Conservation (phyloP, 352 stramenopile genomes). For the Globisporangium barbulae region DNA sequence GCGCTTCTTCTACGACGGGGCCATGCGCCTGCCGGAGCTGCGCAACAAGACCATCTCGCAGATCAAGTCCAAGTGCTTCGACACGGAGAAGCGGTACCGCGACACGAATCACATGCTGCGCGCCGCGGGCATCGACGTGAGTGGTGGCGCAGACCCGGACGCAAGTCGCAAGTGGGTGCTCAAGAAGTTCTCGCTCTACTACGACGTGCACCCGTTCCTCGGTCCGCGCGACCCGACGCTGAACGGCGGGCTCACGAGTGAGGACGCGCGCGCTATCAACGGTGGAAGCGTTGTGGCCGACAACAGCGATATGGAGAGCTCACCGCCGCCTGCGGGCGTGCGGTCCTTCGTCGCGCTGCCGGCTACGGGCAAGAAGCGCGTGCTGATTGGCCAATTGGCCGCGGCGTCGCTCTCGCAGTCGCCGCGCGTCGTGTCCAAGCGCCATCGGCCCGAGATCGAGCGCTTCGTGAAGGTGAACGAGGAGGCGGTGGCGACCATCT, state of each 20-base stretch:
- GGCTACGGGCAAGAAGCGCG: slow-evolving; percentile 14
- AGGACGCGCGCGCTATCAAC: neutral
- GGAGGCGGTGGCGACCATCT: neutral
- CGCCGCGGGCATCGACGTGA: slow-evolving; percentile 2
- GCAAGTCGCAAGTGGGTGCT: slow-evolving; percentile 8
- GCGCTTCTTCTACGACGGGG: slow-evolving; percentile 19
- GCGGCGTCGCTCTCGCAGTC: slow-evolving; percentile 6
- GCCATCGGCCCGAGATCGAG: slow-evolving; percentile 17
- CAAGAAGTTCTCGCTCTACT: slow-evolving; percentile 23
- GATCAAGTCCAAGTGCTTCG: slow-evolving; percentile 23
- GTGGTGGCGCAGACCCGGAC: neutral
- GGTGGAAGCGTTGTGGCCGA: neutral
- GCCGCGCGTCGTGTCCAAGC: slow-evolving; percentile 9
- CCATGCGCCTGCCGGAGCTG: slow-evolving; percentile 14
- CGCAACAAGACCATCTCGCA: slow-evolving; percentile 14
- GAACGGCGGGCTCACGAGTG: neutral
- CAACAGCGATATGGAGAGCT: neutral
- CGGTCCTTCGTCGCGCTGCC: neutral
- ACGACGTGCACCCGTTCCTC: slow-evolving; percentile 21
- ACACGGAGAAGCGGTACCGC: slow-evolving; percentile 21
- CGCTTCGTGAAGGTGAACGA: slow-evolving; percentile 14
- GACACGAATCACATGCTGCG: slow-evolving; percentile 12
- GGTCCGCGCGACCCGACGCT: neutral
- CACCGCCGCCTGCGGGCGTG: slow-evolving; percentile 13
- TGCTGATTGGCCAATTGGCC: slow-evolving; percentile 5